Conservation (phyloP, 2,329 filamentous ascomycete species). For the Tolypocladium ophioglossoides region DNA sequence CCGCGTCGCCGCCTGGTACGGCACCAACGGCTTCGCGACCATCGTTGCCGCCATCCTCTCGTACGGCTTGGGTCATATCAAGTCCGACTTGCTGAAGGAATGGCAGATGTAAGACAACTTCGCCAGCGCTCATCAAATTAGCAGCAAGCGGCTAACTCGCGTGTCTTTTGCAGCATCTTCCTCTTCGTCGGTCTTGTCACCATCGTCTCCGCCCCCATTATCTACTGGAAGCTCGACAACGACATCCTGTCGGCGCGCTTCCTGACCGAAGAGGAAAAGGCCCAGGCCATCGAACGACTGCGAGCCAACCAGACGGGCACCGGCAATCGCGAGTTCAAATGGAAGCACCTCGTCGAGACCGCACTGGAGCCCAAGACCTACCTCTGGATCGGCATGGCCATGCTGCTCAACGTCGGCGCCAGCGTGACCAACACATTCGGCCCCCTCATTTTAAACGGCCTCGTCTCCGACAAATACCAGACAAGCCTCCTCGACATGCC, state of each 20-base stretch:
- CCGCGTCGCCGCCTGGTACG: slow-evolving; percentile 56
- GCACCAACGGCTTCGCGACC: slow-evolving; percentile 47
- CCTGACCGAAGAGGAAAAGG: slow-evolving; percentile 54
- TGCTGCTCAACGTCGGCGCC: slow-evolving; percentile 55
- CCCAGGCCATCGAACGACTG: slow-evolving; percentile 60
- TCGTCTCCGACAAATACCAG: slow-evolving; percentile 47
- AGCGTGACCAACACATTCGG: slow-evolving; percentile 55
- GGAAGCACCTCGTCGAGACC: slow-evolving; percentile 49
- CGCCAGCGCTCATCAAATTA: not conserved
- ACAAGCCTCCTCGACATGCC: slow-evolving; percentile 57
- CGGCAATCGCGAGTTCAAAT: slow-evolving; percentile 58
- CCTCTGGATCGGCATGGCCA: slow-evolving; percentile 48
- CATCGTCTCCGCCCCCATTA: slow-evolving; percentile 42
- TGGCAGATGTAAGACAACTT: slow-evolving; percentile 12
- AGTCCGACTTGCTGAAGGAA: slow-evolving; percentile 11
- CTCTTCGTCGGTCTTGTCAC: slow-evolving; percentile 52
- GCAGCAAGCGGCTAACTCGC: not conserved
- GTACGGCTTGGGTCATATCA: slow-evolving; percentile 45
- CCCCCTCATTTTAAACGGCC: slow-evolving; percentile 48
- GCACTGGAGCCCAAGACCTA: slow-evolving; percentile 40
- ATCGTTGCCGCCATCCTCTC: slow-evolving; percentile 46
- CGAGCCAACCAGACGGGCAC: slow-evolving; percentile 67
- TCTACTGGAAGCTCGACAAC: slow-evolving; percentile 50
- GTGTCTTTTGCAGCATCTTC: slow-evolving; percentile 28
- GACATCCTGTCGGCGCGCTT: slow-evolving; percentile 45